phyloP scores from a whole-genome alignment of 2,329 filamentous ascomycete species.

The Grosmannia huntii region DNA sequence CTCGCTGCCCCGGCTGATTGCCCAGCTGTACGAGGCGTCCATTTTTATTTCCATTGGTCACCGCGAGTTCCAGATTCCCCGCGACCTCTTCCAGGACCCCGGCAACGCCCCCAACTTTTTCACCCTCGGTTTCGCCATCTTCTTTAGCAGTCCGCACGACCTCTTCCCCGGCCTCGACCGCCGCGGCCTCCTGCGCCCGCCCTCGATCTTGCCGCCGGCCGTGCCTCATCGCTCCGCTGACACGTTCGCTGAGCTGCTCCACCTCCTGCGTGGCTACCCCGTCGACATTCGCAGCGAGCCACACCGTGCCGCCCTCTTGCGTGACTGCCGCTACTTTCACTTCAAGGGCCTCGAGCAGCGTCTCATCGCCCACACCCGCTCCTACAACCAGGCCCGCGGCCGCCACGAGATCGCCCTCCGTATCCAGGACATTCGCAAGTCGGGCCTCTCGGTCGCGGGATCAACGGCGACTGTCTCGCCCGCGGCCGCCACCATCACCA shows the following conservation, averaged over 20 bases:
- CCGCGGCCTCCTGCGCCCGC: slow-evolving; percentile 68
- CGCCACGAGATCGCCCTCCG: slow-evolving; percentile 66
- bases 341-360: slow-evolving; percentile 84
- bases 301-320: slow-evolving; percentile 64
- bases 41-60: slow-evolving; percentile 89
- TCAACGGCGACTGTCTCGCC: neutral
- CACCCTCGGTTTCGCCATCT: slow-evolving; percentile 75
- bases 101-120: slow-evolving; percentile 96
- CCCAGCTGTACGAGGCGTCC: slow-evolving; percentile 79
- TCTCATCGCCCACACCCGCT: slow-evolving; percentile 64
- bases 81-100: slow-evolving; percentile 71
- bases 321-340: slow-evolving; percentile 87
- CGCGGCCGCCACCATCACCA: slow-evolving; percentile 11
- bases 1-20: slow-evolving; percentile 65
- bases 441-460: slow-evolving; percentile 60
- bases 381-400: slow-evolving; percentile 57
- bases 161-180: slow-evolving; percentile 78
- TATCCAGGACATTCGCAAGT: slow-evolving; percentile 79
- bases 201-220: slow-evolving; percentile 69
- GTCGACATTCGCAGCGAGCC: slow-evolving; percentile 61
- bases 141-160: slow-evolving; percentile 69
- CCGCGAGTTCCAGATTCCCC: slow-evolving; percentile 77
- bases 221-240: slow-evolving; percentile 75
- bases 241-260: slow-evolving; percentile 70
- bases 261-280: slow-evolving; percentile 72